A percentile compares a stretch with the other conserved stretches of the same genome.
Conservation (phyloP, 73 alveolate species). For the Paramecium sonneborni region DNA sequence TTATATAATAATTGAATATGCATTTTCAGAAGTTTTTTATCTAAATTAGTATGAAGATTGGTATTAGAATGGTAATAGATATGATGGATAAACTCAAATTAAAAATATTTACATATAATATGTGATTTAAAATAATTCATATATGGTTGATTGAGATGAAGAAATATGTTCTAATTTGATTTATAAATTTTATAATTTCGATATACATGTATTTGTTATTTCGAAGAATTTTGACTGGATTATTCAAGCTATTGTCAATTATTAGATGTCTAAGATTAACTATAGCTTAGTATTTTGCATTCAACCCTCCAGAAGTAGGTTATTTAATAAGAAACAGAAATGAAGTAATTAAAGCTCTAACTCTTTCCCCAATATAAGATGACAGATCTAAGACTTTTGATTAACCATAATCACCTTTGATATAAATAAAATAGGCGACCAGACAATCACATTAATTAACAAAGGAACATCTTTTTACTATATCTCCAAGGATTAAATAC, state of each 20-base stretch:
- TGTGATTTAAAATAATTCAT: neutral
- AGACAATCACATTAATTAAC: neutral
- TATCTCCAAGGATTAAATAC: neutral
- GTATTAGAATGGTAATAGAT: no score
- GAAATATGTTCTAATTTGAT: neutral
- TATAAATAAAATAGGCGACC: neutral
- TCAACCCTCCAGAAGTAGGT: constrained; percentile 32
- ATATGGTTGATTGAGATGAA: neutral
- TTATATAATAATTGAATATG: no score
- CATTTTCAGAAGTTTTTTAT: no score
- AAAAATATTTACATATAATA: no score
- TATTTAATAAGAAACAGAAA: constrained; percentile 22
- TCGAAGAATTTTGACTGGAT: neutral
- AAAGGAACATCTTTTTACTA: neutral
- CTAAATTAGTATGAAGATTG: no score
- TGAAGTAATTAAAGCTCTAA: neutral
- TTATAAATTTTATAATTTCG: neutral
- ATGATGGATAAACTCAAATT: no score
- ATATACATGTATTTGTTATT: neutral
- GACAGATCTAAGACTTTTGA: neutral
- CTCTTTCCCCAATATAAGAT: neutral
- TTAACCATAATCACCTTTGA: neutral
- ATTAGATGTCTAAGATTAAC: neutral
- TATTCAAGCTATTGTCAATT: neutral
- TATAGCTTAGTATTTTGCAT: neutral